Evolutionary conservation across 108 stramenopile species (phyloP).

Genomic region (Asterionellopsis glacialis): DNA sequence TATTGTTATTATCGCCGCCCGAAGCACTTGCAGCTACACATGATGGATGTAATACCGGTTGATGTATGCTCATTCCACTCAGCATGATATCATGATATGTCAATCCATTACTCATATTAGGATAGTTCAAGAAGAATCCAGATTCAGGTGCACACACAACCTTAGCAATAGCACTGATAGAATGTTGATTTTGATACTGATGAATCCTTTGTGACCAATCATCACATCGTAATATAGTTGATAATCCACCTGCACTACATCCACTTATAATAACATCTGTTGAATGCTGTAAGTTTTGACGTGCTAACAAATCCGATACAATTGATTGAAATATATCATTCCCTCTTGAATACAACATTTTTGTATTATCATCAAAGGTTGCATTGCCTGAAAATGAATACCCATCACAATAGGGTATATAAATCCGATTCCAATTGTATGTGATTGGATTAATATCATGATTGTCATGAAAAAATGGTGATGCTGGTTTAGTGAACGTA

Average conservation of each 20-base stretch:
- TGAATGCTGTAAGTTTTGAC: not conserved
- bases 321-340: not conserved
- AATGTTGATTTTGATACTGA: not conserved
- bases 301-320: not conserved
- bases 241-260: not conserved
- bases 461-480: not conserved
- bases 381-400: constrained; percentile 1
- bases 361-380: not conserved
- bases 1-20: too few relatives aligned
- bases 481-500: too few relatives aligned
- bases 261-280: constrained; percentile 1
- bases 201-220: constrained; percentile 1
- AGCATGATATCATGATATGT: not conserved
- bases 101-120: not conserved
- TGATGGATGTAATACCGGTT: not conserved
- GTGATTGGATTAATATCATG: not conserved
- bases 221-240: not conserved
- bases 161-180: not conserved
- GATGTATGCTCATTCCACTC: not conserved
- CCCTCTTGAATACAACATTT: not conserved
- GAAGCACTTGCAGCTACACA: not conserved
- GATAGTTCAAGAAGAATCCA: constrained; percentile 1
- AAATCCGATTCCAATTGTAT: not conserved
- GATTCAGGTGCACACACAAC: constrained; percentile 1
- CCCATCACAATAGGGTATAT: not conserved